Evolutionary conservation across 129 eudicot genomes (phyloP), one percentile per base, ranked within the genome.

Genomic region (Saussurea involucrata): DNA sequence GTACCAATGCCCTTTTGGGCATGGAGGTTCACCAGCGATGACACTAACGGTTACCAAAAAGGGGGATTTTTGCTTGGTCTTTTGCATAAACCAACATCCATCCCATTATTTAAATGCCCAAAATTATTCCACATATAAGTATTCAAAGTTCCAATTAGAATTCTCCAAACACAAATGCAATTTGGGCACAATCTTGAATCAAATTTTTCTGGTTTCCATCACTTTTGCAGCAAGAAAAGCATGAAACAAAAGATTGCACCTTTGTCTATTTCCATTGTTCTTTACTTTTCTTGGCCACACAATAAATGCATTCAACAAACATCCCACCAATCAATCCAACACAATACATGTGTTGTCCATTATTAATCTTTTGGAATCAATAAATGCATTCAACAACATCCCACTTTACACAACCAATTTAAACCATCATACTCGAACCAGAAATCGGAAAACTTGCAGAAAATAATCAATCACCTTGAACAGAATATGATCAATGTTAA

Each of bases 401-500:
- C 58, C n/a, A 72, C 66, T 20, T 4, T 1, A 28, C 53, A 24
- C 69, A 65, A 28, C 10, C 21, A 66, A 66, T 66, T 13, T 15
- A 73, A 83, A 73, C 22, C 63, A 36, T 27, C 24, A 13, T 6
- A 61, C 8, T 40, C 8, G 20, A 31, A 71, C 40, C 20, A 65
- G 6, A 46, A 37, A 24, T 31, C 28, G 44, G 22, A 53, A 82
- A 82, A 13, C 15, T 28, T 12, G 22, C n/a, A 44, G 20, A 28
- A 5, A 49, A 17, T 0, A 49, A 44, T 24, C 25, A 3, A 7
- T 42, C 73, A 95, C 99, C 97, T 95, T 95, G 80, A 95, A 92
- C 88, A 95, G 70, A 37, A 88, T 71, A 82, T 92, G 97, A 86
- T 92, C 97, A 70, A 95, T 83, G 24, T 89, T 86, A 58, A 95